Evolutionary conservation across 768 basidiomycete genomes (phyloP), one percentile per base, ranked within the genome.

Genomic region (Calocybe cyanea): DNA sequence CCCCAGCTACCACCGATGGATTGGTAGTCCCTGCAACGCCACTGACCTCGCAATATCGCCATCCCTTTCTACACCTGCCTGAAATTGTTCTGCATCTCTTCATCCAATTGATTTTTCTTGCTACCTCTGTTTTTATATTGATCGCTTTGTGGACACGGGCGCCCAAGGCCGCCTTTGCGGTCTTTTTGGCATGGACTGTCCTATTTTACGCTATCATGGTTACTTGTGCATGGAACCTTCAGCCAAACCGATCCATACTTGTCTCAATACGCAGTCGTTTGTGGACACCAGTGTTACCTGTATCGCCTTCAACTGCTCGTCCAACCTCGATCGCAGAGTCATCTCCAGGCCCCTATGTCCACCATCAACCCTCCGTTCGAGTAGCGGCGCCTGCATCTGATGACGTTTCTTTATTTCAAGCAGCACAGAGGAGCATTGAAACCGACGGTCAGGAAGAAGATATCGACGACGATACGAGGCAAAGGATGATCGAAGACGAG

Each of bases 401-500:
- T 45, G 66, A 70, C 9, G 52, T 60, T 23, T 63, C 65, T 21
- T 50, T 58, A 31, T 54, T 61, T 17, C 67, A 67, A 47, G 61
- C 67, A 15, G 68, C 63, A n/a, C 76, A 73, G 36, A 71, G 70
- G 41, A 78, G 73, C 50, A 69, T 68, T 38, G 80, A 78, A 25
- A 73, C 72, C 6, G 83, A 81, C 43, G 77, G 77, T 9, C 71
- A 78, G 8, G 83, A 87, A 15, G 82, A 85, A 23, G 84, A 87
- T 38, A 69, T 85, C 45, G 87, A 90, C 53, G 87, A 90, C 52
- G 80, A 84, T 39, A 74, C 80, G 10, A 71, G 81, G 49, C 87
- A 89, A 60, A 73, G 80, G 48, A 71, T 78, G 54, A 88, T 90
- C 25, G 89, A 91, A 59, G 82, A 85, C 46, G 88, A 91, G 63